Evolutionary conservation across 2,329 filamentous ascomycete genomes (phyloP), one percentile per base, ranked within the genome.

Genomic region (Fusarium citri): DNA sequence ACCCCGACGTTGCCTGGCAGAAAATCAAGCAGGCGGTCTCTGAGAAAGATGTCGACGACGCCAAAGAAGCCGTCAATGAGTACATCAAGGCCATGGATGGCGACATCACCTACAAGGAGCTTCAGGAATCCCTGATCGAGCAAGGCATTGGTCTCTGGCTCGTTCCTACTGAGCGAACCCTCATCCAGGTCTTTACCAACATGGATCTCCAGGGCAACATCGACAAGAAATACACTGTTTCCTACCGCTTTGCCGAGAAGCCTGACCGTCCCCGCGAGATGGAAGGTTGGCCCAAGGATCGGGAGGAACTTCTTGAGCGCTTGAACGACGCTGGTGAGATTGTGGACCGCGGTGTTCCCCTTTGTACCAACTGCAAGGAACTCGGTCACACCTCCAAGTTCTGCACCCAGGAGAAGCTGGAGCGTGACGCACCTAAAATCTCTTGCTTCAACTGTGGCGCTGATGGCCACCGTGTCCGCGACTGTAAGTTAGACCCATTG

Each of bases 151-250:
- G 79, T 5, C 79, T 91, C 16, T 90, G 85, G 79, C 80, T 93
- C 55, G 90, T 93, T 69, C 88, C 88, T 8, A 78, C 87, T 8
- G 86, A 92, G 81, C 86, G 87, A 69, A 80, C 86, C 34, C 77
- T 84, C 8, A 78, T 91, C 1, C 75, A 80, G 2, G 88, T 88
- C 8, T 85, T 89, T 70, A 92, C 89, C 64, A 90, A 91, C 78
- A 91, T 93, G 87, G 90, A 93, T 68, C 81, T 92, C 3, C 90
- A 93, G 74, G 91, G 91, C 8, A 87, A 91, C 65, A 81, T 91
- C 22, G 85, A 86, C 60, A 89, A 89, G 78, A 89, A 89, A 76
- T 92, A 86, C 72, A 86, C 85, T 1, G 82, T 93, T 51, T 87
- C 87, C 0, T 89, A 90, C 75, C 87, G 91, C 50, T 88, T 89